Evolutionary conservation across 495 filamentous ascomycete genomes (phyloP), one percentile per base, ranked within the genome.

Genomic region (Massariosphaeria phaeospora): DNA sequence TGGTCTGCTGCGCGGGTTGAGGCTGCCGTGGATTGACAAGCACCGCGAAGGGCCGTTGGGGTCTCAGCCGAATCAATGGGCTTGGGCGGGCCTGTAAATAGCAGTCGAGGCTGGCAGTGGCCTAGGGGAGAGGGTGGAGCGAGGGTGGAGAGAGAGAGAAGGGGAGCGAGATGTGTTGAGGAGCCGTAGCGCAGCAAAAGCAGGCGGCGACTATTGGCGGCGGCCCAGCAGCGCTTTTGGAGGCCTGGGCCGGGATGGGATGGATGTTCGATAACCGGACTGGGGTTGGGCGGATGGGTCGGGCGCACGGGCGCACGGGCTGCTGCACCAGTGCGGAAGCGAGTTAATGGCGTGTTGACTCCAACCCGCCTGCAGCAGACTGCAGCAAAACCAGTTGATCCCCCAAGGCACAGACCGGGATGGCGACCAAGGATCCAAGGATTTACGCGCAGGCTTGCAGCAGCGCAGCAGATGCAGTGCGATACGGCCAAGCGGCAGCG

Each of bases 51-150:
- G 43, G 57, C 34, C 35, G 25, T 33, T 49, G 49, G 29, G 27
- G 24, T 48, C 36, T 44, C 25, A 36, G 31, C 18, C 45, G 35
- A 46, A 18, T 34, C 38, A 34, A 41, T 25, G 36, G 45, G 23
- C 38, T 38, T 15, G 26, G 46, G 52, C 52, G 13, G 52, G 47
- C 46, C 52, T 43, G 36, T 47, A 39, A 47, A 48, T 62, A 52
- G 41, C n/a, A 12, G 46, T 10, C 31, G 20, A 55, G 62, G 57
- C 57, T 53, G 48, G 52, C 62, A 50, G 43, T 43, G 62, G 57
- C 57, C 62, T 57, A 39, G 39, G 25, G 35, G 30, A 23, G 48
- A 31, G 25, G 33, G 41, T 15, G 39, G 44, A 51, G 24, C 20
- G 55, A 56, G 44, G 43, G 45, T 2, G 31, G 33, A 40, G 27